Conservation (phyloP, 169 alveolate species). For the Toxoplasma gondii region DNA sequence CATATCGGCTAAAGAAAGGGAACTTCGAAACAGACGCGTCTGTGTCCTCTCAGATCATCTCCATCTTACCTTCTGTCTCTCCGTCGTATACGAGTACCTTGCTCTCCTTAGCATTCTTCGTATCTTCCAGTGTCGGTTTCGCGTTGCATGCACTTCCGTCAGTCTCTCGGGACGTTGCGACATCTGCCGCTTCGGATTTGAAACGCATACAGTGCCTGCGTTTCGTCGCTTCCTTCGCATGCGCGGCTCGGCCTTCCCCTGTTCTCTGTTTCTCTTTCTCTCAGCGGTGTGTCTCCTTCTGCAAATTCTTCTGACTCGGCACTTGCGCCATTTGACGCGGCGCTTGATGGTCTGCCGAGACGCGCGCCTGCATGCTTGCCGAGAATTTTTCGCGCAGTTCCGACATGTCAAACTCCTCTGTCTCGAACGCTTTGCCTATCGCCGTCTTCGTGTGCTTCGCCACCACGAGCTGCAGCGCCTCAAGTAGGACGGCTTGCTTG, state of each 20-base stretch:
- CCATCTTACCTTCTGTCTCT: too few relatives aligned
- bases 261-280: background rate
- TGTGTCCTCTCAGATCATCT: too few relatives aligned
- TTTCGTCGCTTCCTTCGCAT: background rate
- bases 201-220: too few relatives aligned
- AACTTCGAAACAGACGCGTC: too few relatives aligned
- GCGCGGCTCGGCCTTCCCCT: background rate
- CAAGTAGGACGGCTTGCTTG: too few relatives aligned
- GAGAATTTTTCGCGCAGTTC: conserved; percentile 46
- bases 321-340: conserved; percentile 46
- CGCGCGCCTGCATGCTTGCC: conserved; percentile 59
- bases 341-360: conserved; percentile 59
- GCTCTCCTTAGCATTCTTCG: too few relatives aligned
- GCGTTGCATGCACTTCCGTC: too few relatives aligned
- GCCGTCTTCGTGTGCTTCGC: conserved; percentile 18
- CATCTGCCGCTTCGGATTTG: too few relatives aligned
- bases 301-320: conserved; percentile 31
- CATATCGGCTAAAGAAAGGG: too few relatives aligned
- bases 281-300: conserved; percentile 37
- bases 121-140: too few relatives aligned
- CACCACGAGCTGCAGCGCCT: background rate
- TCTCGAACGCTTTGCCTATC: conserved; percentile 26
- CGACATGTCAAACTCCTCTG: conserved; percentile 54
- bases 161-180: too few relatives aligned
- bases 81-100: too few relatives aligned